Percentiles rank a stretch among this genome's conserved stretches.
Conservation (phyloP, 352 stramenopile species). For the Globisporangium canariense region DNA sequence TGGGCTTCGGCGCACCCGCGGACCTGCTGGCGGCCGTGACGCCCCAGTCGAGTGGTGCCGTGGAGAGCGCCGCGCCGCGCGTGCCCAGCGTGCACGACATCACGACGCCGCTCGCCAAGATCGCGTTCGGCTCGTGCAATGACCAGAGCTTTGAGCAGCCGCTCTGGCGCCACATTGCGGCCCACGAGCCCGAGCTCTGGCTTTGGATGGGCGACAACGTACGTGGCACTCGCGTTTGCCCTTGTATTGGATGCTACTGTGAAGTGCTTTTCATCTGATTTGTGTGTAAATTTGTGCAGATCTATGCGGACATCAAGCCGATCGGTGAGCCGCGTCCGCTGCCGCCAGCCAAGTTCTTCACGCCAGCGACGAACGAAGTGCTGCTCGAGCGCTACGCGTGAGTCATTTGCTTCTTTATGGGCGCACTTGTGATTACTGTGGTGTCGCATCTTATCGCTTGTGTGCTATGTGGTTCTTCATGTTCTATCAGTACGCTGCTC, state of each 20-base stretch:
- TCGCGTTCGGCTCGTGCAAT: conserved; percentile 86
- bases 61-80: neutral
- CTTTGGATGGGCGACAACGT: conserved; percentile 89
- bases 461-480: conserved; percentile 4
- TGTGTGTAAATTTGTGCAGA: conserved; percentile 15
- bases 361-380: conserved; percentile 41
- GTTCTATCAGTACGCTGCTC: conserved; percentile 43
- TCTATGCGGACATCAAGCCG: conserved; percentile 75
- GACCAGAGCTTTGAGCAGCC: conserved; percentile 82
- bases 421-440: neutral
- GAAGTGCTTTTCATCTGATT: neutral
- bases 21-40: neutral
- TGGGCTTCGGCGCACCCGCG: conserved; percentile 2
- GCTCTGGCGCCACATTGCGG: conserved; percentile 63
- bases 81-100: conserved; percentile 43
- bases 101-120: conserved; percentile 37
- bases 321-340: conserved; percentile 40
- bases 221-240: conserved; percentile 5
- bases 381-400: conserved; percentile 64
- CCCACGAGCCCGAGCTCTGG: conserved; percentile 68
- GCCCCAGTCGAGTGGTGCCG: too few relatives aligned
- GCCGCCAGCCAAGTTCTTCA: conserved; percentile 56
- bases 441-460: neutral
- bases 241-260: neutral
- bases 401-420: conserved; percentile 3